Base-by-base conservation (phyloP, 2,329 filamentous ascomycete genomes). In the Aspergillus uvarum region DNA sequence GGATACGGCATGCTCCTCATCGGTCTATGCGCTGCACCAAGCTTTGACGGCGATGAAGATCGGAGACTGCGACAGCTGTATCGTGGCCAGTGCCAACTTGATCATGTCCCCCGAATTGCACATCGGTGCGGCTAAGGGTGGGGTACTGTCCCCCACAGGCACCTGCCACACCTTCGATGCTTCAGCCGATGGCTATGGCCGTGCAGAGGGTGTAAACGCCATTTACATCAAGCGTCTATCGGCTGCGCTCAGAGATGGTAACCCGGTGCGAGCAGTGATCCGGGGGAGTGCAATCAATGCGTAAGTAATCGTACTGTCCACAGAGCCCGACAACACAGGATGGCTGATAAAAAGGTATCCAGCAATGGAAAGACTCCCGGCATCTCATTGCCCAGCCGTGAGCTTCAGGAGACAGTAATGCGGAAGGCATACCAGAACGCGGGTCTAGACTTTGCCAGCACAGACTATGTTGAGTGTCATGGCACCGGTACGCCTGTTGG, bases 1-100 rank as follows among this genome's bases (percentile, higher is more conserved):
- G 1, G 73, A 78, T 54, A 77, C 73, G 0, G 76, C 75, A 0
- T 79, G 78, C 54, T 78, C 77, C 0, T 75, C 74, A 0, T 75
- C 76, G 0, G 42, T 72, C 0, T 75, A 77, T 2, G 73, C 75
- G 0, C 67, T 81, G 0, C 72, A 80, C 47, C 63, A 65, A 5
- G 79, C 79, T 0, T 76, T 71, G 29, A n/a, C 56, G 4, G 67
- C 64, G 0, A 31, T 74, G 2, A 59, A 58, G 1, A 51, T 11
- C 10, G 56, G 64, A 0, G 72, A 74, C 1, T 67, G 62, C 31
- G 38, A 32, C 3, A 44, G 48, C 0, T 69, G 72, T 4, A 38
- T 72, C 2, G 66, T 65, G 7, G 67, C 61, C 1, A 67, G 68
- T 4, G 63, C 61, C 1, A 72, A 69, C n/a, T 50, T 71, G 0